phyloP scores from a whole-genome alignment of 2,329 filamentous ascomycete species.

The Trichoderma endophyticum region DNA sequence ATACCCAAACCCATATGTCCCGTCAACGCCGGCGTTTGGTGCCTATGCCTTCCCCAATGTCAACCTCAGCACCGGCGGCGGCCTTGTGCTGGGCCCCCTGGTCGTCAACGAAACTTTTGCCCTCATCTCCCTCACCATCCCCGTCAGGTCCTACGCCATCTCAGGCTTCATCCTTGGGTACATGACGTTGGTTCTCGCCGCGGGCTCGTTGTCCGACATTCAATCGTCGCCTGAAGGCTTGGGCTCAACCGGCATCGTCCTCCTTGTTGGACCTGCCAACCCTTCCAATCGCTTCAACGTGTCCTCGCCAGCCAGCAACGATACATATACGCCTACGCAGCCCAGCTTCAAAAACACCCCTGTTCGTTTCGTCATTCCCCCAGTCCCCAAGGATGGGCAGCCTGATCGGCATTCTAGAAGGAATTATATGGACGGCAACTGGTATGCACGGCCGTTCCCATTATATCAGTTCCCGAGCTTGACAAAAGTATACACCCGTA shows the following conservation, averaged over 20 bases:
- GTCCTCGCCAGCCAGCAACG: constrained; percentile 44
- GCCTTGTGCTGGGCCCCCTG: constrained; percentile 74
- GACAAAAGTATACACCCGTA: constrained; percentile 54
- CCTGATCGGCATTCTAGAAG: constrained; percentile 45
- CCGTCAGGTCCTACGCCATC: constrained; percentile 62
- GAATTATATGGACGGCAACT: constrained; percentile 35
- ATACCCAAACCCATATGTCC: constrained; percentile 39
- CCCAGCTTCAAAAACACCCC: constrained; percentile 40
- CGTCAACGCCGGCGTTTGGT: constrained; percentile 40
- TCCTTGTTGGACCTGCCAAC: constrained; percentile 67
- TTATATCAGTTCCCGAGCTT: constrained; percentile 63
- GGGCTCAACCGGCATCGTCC: constrained; percentile 63
- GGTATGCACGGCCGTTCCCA: constrained; percentile 51
- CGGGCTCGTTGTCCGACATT: constrained; percentile 60
- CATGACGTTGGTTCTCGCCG: constrained; percentile 75
- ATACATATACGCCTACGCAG: constrained; percentile 39
- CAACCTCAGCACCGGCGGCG: constrained; percentile 48
- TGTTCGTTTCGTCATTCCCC: constrained; percentile 62
- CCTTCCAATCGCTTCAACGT: constrained; percentile 62
- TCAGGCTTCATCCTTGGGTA: constrained; percentile 69
- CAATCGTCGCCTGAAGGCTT: constrained; percentile 65
- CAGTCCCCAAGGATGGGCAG: constrained; percentile 38
- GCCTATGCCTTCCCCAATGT: constrained; percentile 51
- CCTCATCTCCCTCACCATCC: constrained; percentile 76
- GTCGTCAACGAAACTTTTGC: constrained; percentile 70